A percentile compares a stretch with the other conserved stretches of the same genome.
phyloP scores from a whole-genome alignment of 2,329 filamentous ascomycete genomes.

The Leptodontidium sp. region DNA sequence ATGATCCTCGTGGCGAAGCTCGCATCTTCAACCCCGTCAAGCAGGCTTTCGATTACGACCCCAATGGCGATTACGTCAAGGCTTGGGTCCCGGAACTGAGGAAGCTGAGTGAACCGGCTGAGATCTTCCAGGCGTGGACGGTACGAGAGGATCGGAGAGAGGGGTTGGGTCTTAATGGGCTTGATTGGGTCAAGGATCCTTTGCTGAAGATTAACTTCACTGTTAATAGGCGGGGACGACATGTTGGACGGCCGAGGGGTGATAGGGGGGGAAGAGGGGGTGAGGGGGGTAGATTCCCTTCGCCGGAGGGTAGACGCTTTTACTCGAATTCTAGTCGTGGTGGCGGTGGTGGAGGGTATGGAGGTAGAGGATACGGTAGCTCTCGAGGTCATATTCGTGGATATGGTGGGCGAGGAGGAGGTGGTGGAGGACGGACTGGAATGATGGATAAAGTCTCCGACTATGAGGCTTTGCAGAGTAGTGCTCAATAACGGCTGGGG shows the following conservation, averaged over 20 bases:
- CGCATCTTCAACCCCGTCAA: slow-evolving; percentile 86
- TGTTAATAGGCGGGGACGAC: slow-evolving; percentile 50
- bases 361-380: slow-evolving; percentile 33
- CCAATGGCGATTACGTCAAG: slow-evolving; percentile 72
- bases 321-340: slow-evolving; percentile 18
- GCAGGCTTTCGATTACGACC: slow-evolving; percentile 81
- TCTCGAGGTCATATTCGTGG: slow-evolving; percentile 31
- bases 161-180: slow-evolving; percentile 61
- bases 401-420: background rate
- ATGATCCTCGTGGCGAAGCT: slow-evolving; percentile 73
- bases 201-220: slow-evolving; percentile 71
- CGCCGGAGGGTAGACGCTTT: slow-evolving; percentile 9
- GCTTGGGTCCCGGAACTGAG: slow-evolving; percentile 76
- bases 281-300: slow-evolving; percentile 13
- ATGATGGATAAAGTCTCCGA: slow-evolving; percentile 19
- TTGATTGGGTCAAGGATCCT: slow-evolving; percentile 73
- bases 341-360: slow-evolving; percentile 23
- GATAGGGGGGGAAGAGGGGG: slow-evolving; percentile 24
- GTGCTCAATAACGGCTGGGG: background rate
- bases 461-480: slow-evolving; percentile 9
- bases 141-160: slow-evolving; percentile 64
- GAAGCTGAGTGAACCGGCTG: slow-evolving; percentile 52
- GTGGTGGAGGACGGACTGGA: slow-evolving; percentile 10
- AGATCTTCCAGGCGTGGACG: slow-evolving; percentile 77
- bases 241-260: slow-evolving; percentile 28